A percentile compares a stretch with the other conserved stretches of the same genome.
Evolutionary conservation across 2,329 filamentous ascomycete genomes (phyloP).

Genomic region (Arthrinium puccinioides): DNA sequence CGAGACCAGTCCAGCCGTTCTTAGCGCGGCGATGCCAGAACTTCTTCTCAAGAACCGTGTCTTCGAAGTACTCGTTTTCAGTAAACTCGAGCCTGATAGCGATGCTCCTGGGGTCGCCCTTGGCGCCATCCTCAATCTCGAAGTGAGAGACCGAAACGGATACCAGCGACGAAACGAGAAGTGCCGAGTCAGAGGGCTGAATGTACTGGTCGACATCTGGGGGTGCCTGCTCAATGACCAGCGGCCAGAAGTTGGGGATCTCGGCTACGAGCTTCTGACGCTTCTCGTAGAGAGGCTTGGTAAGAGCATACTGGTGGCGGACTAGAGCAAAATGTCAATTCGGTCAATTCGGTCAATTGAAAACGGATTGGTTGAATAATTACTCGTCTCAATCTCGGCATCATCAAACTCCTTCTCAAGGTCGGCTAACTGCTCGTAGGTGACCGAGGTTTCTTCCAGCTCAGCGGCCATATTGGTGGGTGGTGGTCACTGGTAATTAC

Average conservation of each 20-base stretch:
- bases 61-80: conserved; percentile 75
- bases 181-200: conserved; percentile 67
- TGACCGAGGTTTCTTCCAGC: conserved; percentile 27
- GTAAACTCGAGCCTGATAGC: conserved; percentile 71
- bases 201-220: conserved; percentile 84
- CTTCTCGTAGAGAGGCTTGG: conserved; percentile 66
- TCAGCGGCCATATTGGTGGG: too few relatives aligned
- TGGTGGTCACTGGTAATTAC: too few relatives aligned
- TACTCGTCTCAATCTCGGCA: conserved; percentile 76
- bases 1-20: conserved; percentile 66
- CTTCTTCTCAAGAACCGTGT: conserved; percentile 77
- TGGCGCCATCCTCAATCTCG: conserved; percentile 56
- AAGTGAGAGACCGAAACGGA: conserved; percentile 71
- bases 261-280: conserved; percentile 62
- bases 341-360: conserved; percentile 5
- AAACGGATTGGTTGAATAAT: too few relatives aligned
- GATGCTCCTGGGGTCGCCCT: conserved; percentile 75
- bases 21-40: conserved; percentile 74
- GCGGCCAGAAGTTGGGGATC: conserved; percentile 89
- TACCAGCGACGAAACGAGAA: conserved; percentile 63
- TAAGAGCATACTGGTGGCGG: conserved; percentile 63
- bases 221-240: conserved; percentile 83
- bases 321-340: conserved; percentile 38
- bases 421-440: conserved; percentile 70
- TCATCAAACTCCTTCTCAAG: conserved; percentile 82